A percentile compares a stretch with the other conserved stretches of the same genome.
Conservation (phyloP, 345 rosid genomes). For the Angophora floribunda region DNA sequence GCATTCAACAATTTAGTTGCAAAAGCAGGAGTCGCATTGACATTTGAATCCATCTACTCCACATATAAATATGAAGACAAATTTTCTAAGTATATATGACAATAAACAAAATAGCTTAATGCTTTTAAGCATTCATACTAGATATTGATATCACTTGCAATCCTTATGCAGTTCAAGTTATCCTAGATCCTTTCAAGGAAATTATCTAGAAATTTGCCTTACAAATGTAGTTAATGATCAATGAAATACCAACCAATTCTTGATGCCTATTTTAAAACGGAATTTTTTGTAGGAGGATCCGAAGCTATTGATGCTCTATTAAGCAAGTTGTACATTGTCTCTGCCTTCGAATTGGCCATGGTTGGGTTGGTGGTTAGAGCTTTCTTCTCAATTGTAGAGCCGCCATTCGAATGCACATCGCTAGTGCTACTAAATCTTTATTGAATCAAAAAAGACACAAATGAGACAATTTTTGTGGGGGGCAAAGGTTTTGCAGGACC, state of each 20-base stretch:
- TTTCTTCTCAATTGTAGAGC: not conserved
- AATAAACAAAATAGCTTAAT: too few species aligned
- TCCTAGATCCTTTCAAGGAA: not conserved
- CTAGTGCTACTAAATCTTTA: fast-evolving
- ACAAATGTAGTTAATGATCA: not conserved
- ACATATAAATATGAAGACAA: not conserved
- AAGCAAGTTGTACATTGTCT: too few species aligned
- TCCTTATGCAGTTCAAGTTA: not conserved
- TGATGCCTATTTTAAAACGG: too few species aligned
- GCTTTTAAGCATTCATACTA: too few species aligned
- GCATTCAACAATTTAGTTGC: not conserved
- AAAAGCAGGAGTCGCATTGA: not conserved
- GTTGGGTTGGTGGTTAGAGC: not conserved
- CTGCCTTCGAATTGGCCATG: not conserved
- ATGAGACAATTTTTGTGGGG: too few species aligned
- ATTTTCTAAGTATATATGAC: not conserved
- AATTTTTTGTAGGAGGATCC: too few species aligned
- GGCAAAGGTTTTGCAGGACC: too few species aligned
- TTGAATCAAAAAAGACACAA: not conserved
- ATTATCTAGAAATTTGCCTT: not conserved
- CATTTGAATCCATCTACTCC: not conserved
- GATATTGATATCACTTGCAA: not conserved
- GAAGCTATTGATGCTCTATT: too few species aligned
- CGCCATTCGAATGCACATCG: fast-evolving
- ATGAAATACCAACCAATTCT: too few species aligned